phyloP scores from a whole-genome alignment of 2,329 filamentous ascomycete species.

The Cercospora sp. region DNA sequence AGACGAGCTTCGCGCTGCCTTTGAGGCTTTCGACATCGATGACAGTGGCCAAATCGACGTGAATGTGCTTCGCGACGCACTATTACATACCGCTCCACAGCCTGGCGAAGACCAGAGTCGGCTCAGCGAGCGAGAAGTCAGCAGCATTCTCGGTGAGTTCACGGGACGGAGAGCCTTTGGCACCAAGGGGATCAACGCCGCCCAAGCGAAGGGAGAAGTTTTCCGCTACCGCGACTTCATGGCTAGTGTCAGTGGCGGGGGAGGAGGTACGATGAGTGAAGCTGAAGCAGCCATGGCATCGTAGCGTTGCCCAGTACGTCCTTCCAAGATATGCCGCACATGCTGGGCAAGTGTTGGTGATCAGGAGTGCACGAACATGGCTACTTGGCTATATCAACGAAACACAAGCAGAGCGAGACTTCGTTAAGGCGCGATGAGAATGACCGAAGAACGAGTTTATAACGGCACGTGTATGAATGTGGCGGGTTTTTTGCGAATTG shows the following conservation, averaged over 20 bases:
- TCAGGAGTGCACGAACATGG: not conserved
- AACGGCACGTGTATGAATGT: not conserved
- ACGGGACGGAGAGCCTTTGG: slow-evolving; percentile 80
- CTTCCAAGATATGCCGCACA: not conserved
- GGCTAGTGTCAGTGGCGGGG: slow-evolving; percentile 46
- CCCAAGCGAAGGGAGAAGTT: slow-evolving; percentile 70
- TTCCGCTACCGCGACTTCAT: slow-evolving; percentile 96
- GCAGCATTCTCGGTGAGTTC: slow-evolving; percentile 84
- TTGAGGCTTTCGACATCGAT: slow-evolving; percentile 93
- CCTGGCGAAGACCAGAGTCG: slow-evolving; percentile 58
- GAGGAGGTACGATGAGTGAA: slow-evolving; percentile 4
- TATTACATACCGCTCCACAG: slow-evolving; percentile 80
- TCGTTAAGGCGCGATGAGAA: not conserved
- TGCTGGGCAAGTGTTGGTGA: not conserved
- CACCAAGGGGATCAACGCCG: slow-evolving; percentile 51
- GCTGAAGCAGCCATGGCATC: slow-evolving; percentile 21
- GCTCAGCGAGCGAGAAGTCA: slow-evolving; percentile 73
- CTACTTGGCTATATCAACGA: not conserved
- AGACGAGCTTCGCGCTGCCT: slow-evolving; percentile 80
- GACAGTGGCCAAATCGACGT: slow-evolving; percentile 92
- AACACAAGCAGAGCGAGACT: not conserved
- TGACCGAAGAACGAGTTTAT: not conserved
- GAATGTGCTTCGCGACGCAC: slow-evolving; percentile 74
- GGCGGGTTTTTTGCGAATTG: not conserved
- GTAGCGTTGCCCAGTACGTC: slow-evolving; percentile 5